phyloP scores from a whole-genome alignment of 1,284 basidiomycete genomes.

The Stereum hirsutum region DNA sequence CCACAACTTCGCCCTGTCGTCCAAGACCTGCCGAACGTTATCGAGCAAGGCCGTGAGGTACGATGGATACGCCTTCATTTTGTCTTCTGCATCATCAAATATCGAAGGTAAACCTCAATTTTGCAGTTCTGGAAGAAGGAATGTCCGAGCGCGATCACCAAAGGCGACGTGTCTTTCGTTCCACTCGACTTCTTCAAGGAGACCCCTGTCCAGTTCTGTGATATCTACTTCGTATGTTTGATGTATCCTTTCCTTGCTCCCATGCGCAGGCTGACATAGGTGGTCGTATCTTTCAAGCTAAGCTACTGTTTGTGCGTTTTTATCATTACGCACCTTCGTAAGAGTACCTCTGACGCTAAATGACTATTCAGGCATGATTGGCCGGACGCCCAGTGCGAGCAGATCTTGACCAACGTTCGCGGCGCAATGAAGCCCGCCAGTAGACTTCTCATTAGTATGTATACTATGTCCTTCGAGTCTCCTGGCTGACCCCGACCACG shows the following conservation, averaged over 20 bases:
- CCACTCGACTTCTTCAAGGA: slow-evolving; percentile 1
- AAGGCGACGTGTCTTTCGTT: not conserved
- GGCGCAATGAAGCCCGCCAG: not conserved
- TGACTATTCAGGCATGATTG: slow-evolving; percentile 2
- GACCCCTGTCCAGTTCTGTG: not conserved
- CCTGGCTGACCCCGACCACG: not conserved
- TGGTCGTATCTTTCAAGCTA: not conserved
- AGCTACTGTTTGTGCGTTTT: too few relatives aligned
- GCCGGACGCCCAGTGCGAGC: not conserved
- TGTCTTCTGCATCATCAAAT: too few relatives aligned
- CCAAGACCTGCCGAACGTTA: not conserved
- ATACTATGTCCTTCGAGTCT: not conserved
- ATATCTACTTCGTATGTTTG: slow-evolving; percentile 1
- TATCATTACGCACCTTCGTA: too few relatives aligned
- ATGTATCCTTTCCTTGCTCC: not conserved
- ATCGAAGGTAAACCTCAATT: not conserved
- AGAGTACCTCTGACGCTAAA: too few relatives aligned
- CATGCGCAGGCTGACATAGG: not conserved
- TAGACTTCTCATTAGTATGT: not conserved
- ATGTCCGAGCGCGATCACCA: not conserved
- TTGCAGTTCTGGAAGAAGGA: not conserved
- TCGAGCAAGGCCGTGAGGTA: not conserved
- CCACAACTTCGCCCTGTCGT: not conserved
- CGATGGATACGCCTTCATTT: not conserved
- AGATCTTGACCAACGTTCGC: not conserved